These are phyloP conservation scores for Hordeum pubiflorum DNA, from an alignment of 202 grass and related monocot species.

Conservation along the genomic window DNA sequence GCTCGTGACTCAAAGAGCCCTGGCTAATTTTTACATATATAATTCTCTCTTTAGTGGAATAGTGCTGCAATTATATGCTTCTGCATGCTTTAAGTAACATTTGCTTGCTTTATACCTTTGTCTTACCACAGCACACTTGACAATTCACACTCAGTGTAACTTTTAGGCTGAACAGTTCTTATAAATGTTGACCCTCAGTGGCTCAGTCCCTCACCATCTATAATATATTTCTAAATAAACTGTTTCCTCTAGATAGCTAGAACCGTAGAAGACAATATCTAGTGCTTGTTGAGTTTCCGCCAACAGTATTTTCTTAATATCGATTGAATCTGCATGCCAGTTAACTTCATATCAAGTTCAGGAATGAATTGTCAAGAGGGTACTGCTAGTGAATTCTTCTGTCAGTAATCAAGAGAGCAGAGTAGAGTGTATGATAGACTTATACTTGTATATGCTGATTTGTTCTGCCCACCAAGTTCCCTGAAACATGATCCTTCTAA, in stretches of 20 bases:
- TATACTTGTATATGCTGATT: background rate
- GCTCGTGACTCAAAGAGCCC: background rate
- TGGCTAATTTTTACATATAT: conserved; percentile 4
- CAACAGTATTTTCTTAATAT: conserved; percentile 8
- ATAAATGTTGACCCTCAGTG: background rate
- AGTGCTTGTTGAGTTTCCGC: background rate
- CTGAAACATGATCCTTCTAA: background rate
- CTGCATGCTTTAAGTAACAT: conserved; percentile 16
- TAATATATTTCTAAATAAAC: background rate
- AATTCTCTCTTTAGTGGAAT: background rate
- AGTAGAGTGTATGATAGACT: conserved; percentile 4
- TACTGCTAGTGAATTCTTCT: background rate
- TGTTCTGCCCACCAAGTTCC: background rate
- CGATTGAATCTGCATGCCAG: background rate
- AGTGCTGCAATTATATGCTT: conserved; percentile 6
- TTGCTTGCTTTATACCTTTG: background rate
- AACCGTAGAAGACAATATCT: background rate
- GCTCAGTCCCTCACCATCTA: background rate
- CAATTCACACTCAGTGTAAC: background rate
- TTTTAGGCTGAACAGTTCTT: background rate
- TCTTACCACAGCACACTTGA: background rate
- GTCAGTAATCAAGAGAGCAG: background rate
- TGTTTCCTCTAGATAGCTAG: background rate
- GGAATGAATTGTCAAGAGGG: background rate
- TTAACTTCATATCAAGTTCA: background rate